Percentiles rank a stretch among this genome's conserved stretches.
Evolutionary conservation across 345 rosid species (phyloP).

Genomic region (Eucalyptus leucophloia): DNA sequence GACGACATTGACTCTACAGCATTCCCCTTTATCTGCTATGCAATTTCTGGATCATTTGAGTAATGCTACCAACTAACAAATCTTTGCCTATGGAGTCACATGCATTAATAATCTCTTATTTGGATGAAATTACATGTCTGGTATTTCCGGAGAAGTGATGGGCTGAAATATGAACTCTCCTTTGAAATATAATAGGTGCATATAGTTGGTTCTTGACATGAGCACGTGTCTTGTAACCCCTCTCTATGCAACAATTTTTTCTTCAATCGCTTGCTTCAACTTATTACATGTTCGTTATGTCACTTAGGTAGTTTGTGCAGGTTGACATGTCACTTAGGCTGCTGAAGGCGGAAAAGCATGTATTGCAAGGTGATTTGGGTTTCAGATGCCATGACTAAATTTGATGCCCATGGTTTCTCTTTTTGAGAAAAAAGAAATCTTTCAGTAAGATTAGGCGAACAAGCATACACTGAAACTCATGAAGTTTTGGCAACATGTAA

Average conservation of each 20-base stretch:
- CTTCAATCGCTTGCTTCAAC: neutral
- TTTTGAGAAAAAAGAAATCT: neutral
- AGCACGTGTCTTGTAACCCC: neutral
- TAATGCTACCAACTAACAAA: neutral
- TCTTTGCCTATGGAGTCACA: neutral
- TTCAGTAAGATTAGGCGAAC: neutral
- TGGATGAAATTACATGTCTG: neutral
- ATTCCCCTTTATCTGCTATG: neutral
- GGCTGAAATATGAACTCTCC: neutral
- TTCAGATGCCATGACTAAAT: neutral
- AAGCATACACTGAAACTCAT: neutral
- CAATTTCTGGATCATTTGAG: neutral
- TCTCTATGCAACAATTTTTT: neutral
- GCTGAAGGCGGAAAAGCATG: conserved; percentile 81
- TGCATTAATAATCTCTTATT: neutral
- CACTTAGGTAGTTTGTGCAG: conserved; percentile 17
- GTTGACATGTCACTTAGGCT: conserved; percentile 70
- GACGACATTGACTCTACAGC: neutral
- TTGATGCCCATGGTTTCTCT: neutral
- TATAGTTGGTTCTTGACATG: neutral
- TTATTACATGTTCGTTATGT: neutral
- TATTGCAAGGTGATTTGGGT: conserved; percentile 62
- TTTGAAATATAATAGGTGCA: neutral
- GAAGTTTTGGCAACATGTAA: neutral
- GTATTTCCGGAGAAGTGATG: neutral